These are phyloP conservation scores for Aegilops bicornis DNA, from an alignment of 176 grass and related monocot genomes.

Conservation along the genomic window DNA sequence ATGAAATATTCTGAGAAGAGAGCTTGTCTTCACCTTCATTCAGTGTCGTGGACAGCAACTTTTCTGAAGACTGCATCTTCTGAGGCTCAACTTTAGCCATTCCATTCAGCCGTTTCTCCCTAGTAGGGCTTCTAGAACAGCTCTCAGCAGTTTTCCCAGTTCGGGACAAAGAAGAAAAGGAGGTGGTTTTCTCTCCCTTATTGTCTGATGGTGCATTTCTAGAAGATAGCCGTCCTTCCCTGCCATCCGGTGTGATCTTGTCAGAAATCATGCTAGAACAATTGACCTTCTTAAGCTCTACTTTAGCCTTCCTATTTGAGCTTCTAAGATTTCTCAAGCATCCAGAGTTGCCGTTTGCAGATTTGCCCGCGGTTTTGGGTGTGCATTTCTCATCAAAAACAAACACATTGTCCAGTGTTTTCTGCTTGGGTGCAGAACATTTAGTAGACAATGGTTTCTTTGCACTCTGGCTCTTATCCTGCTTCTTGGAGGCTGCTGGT, in stretches of 20 bases:
- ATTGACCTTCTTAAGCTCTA: conserved; percentile 46
- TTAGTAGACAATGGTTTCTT: conserved; percentile 69
- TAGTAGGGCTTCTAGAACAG: conserved; percentile 44
- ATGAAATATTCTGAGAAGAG: conserved; percentile 40
- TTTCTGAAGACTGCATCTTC: conserved; percentile 42
- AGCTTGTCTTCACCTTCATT: conserved; percentile 16
- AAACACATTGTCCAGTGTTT: conserved; percentile 48
- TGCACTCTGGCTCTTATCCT: conserved; percentile 38
- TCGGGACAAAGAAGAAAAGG: conserved; percentile 53
- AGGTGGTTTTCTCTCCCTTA: conserved; percentile 40
- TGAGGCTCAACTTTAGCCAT: conserved; percentile 29
- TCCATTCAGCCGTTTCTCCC: conserved; percentile 23
- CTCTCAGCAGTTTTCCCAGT: conserved; percentile 36
- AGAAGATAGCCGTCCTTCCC: conserved; percentile 28
- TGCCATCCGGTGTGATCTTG: conserved; percentile 40
- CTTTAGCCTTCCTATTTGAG: conserved; percentile 50
- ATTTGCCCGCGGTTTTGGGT: conserved; percentile 30
- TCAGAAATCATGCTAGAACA: conserved; percentile 49
- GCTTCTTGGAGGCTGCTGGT: conserved; percentile 38
- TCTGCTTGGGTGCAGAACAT: conserved; percentile 51
- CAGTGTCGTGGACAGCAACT: too few species aligned
- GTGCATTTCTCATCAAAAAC: conserved; percentile 49
- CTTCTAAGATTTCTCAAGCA: conserved; percentile 47
- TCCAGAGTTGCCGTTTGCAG: conserved; percentile 39
- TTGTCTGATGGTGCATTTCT: conserved; percentile 34